Evolutionary conservation across 2,329 filamentous ascomycete genomes (phyloP).

Genomic region (Domatiomyces globalis): DNA sequence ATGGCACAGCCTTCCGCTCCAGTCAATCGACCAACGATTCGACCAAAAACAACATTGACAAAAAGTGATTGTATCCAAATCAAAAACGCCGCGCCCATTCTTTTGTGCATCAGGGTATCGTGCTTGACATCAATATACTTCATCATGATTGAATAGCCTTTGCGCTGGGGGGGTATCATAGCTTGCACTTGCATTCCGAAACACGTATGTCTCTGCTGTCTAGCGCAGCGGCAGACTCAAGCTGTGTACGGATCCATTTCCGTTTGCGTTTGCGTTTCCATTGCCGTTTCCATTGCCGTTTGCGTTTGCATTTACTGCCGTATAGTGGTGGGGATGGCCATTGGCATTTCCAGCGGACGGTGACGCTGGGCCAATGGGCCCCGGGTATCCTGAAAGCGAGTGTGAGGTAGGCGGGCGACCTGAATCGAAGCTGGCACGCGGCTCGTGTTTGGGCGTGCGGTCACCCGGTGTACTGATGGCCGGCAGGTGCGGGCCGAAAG

Average conservation of each 20-base stretch:
- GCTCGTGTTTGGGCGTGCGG: slow-evolving; percentile 66
- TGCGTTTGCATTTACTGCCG: neutral
- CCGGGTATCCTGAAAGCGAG: slow-evolving; percentile 92
- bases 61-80: slow-evolving; percentile 5
- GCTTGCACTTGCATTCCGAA: slow-evolving; percentile 2
- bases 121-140: slow-evolving; percentile 17
- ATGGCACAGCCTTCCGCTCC: neutral
- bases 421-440: slow-evolving; percentile 76
- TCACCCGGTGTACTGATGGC: slow-evolving; percentile 47
- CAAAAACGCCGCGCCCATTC: slow-evolving; percentile 8
- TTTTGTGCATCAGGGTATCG: slow-evolving; percentile 18
- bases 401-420: slow-evolving; percentile 87
- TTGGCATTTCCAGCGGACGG: slow-evolving; percentile 1
- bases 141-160: slow-evolving; percentile 14
- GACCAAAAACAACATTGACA: slow-evolving; percentile 1
- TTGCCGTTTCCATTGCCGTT: slow-evolving; percentile 7
- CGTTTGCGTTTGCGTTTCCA: slow-evolving; percentile 1
- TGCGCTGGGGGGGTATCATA: slow-evolving; percentile 16
- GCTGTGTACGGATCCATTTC: slow-evolving; percentile 14
- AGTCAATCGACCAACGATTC: neutral
- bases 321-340: neutral
- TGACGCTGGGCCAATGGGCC: slow-evolving; percentile 67
- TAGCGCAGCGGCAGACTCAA: slow-evolving; percentile 18
- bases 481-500: slow-evolving; percentile 34
- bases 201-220: slow-evolving; percentile 3